Evolutionary conservation across 202 grass and related monocot species (phyloP), one percentile per base, ranked within the genome.

Genomic region (Schoenoplectus tabernaemontani): DNA sequence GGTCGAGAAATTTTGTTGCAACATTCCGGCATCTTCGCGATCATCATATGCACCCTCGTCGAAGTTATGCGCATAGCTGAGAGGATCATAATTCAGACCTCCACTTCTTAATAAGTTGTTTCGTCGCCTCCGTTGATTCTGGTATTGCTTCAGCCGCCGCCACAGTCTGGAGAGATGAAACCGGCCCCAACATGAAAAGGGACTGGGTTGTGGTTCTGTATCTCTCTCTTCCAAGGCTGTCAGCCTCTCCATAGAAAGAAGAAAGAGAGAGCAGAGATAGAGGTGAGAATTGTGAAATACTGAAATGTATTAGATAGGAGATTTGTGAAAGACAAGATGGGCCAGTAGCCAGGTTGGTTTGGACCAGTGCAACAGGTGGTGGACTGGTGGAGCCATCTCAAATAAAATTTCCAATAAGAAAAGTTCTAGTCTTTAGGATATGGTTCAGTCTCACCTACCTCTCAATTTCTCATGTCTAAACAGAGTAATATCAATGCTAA

Each of bases 61-160:
- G 72, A 98, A 98, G 85, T 98, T 98, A 68, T 95, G 88, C 50
- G 95, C 83, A 82, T 98, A 98, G 84, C 95, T 98, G 46, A 92
- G 86, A 42, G 91, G 89, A 78, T 98, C 95, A 72, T 98, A 98
- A 85, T 87, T 94, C 61, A 92, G 88, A 60, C 82, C 83, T 54
- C 91, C 90, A 62, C 61, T 85, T 48, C 74, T 82, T 39, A 86
- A 83, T 75, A 88, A 57, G 64, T 81, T 86, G 23, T 84, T 81
- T 8, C 51, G 39, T 53, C 82, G 41, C 17, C 79, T 84, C 32
- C 86, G 76, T 81, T 62, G 75, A 9, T 79, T 42, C 41, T 65
- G 57, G 44, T 82, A 69, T 8, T 79, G 82, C 38, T 70, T 73
- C 7, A 94, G 74, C 72, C 81, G 82, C 38, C 79, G 82, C 89